These are phyloP conservation scores for Leishmania tropica DNA, from an alignment of 208 protist species.

Conservation along the genomic window DNA sequence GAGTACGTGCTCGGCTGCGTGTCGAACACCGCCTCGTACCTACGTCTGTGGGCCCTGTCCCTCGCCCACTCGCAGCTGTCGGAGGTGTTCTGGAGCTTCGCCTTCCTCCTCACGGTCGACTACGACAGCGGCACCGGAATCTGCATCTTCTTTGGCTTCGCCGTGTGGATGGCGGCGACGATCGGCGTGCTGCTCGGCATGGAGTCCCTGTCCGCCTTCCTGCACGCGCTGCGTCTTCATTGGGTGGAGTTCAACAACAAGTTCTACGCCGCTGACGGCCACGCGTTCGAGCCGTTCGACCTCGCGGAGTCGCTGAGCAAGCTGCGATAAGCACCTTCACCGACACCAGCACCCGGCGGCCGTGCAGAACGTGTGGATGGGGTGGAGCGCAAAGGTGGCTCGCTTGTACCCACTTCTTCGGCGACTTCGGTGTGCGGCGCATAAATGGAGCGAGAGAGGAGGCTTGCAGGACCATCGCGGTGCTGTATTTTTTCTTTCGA, in stretches of 20 bases:
- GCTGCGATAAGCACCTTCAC: slow-evolving; percentile 10
- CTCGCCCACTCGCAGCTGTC: slow-evolving; percentile 98
- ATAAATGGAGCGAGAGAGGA: neutral
- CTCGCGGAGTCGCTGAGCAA: slow-evolving; percentile 67
- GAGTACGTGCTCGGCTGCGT: slow-evolving; percentile 99
- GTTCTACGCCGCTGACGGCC: slow-evolving; percentile 96
- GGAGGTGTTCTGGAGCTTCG: slow-evolving; percentile 92
- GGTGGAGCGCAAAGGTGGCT: neutral
- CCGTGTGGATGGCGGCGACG: slow-evolving; percentile 93
- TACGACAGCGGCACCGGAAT: slow-evolving; percentile 60
- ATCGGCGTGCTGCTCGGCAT: slow-evolving; percentile 98
- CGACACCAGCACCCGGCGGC: neutral
- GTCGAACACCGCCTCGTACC: slow-evolving; percentile 99
- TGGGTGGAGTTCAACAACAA: slow-evolving; percentile 99
- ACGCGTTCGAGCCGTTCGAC: slow-evolving; percentile 91
- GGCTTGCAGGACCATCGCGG: neutral
- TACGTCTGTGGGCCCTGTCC: slow-evolving; percentile 99
- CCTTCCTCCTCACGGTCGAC: slow-evolving; percentile 55
- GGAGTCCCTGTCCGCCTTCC: slow-evolving; percentile 99
- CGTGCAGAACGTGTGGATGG: neutral
- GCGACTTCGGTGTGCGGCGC: neutral
- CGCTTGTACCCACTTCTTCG: neutral
- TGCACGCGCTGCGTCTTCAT: slow-evolving; percentile 98
- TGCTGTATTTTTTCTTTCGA: neutral
- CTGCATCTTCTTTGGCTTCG: slow-evolving; percentile 86